Conservation (phyloP, 257 asterid genomes). For the Henckelia pumila region DNA sequence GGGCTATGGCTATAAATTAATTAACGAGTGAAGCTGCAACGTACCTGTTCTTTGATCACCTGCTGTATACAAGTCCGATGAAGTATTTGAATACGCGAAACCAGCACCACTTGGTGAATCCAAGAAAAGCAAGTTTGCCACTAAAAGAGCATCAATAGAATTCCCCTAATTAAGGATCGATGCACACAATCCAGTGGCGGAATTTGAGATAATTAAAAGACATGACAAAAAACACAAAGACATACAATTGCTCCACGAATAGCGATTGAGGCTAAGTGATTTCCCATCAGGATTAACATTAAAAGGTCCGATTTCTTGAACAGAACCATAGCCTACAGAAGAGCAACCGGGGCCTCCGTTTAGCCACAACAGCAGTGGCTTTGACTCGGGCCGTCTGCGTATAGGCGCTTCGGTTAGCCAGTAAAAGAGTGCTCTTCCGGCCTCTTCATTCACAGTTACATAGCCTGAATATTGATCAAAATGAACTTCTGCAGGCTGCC, state of each 20-base stretch:
- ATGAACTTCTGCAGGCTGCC: conserved; percentile 91
- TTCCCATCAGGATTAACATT: conserved; percentile 80
- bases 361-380: conserved; percentile 96
- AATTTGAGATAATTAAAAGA: too few species aligned
- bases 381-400: conserved; percentile 48
- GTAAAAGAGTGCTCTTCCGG: conserved; percentile 89
- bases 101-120: conserved; percentile 99
- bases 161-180: too few species aligned
- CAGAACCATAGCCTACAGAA: conserved; percentile 90
- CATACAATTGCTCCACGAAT: conserved; percentile 94
- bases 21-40: too few species aligned
- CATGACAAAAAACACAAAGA: neutral
- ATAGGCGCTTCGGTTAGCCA: conserved; percentile 82
- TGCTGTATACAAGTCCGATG: conserved; percentile 71
- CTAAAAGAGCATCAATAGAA: too few species aligned
- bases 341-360: conserved; percentile 99
- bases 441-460: conserved; percentile 61
- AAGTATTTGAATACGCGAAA: conserved; percentile 80
- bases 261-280: too few species aligned
- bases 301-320: conserved; percentile 93
- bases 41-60: conserved; percentile 92
- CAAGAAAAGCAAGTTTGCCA: conserved; percentile 85
- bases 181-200: too few species aligned
- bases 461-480: conserved; percentile 84
- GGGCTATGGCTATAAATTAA: neutral